phyloP scores from a whole-genome alignment of 805 yeast genomes.

The Monosporozyma solicola region DNA sequence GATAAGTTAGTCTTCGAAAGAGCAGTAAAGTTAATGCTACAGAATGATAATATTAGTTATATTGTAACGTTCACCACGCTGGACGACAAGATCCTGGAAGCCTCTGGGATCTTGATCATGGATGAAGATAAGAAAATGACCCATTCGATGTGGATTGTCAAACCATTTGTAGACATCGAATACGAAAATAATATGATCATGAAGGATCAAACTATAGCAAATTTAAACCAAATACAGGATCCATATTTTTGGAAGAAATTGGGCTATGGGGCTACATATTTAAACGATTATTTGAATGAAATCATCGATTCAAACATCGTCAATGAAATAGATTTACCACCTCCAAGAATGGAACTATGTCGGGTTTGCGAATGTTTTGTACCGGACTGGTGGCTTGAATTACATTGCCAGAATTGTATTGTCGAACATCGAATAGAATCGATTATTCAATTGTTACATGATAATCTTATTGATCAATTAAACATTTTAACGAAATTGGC shows the following conservation, averaged over 20 bases:
- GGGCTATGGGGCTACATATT: conserved; percentile 84
- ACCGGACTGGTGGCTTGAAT: conserved; percentile 96
- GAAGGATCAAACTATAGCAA: not conserved
- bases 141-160: conserved; percentile 89
- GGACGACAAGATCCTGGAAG: conserved; percentile 66
- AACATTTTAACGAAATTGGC: conserved; percentile 33
- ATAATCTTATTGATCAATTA: conserved; percentile 62
- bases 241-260: conserved; percentile 50
- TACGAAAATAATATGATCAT: conserved; percentile 17
- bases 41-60: conserved; percentile 58
- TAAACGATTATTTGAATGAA: conserved; percentile 63
- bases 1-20: conserved; percentile 61
- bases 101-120: conserved; percentile 82
- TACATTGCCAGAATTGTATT: conserved; percentile 80
- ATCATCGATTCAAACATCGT: conserved; percentile 44
- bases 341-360: conserved; percentile 78
- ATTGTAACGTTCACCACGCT: conserved; percentile 57
- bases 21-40: conserved; percentile 59
- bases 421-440: conserved; percentile 79
- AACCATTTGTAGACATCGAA: conserved; percentile 45
- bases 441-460: conserved; percentile 66
- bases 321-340: conserved; percentile 58
- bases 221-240: conserved; percentile 25
- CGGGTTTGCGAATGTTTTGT: conserved; percentile 83
- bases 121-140: conserved; percentile 43